Base-by-base conservation (phyloP, 768 basidiomycete species). In the Cystobasidium onofrii region DNA sequence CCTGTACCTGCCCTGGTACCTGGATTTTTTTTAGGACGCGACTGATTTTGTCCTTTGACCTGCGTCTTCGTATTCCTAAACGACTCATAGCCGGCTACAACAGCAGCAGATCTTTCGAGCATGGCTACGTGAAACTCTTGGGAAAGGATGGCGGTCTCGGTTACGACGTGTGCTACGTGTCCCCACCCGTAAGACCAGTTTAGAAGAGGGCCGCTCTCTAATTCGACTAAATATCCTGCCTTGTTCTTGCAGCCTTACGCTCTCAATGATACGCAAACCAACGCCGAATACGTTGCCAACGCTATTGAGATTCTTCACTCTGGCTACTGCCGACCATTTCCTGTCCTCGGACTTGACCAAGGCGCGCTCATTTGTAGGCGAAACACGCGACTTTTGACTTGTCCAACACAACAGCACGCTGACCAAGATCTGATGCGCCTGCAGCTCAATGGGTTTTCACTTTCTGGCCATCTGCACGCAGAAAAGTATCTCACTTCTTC, bases 221-320 rank as follows among this genome's bases (percentile, higher is more conserved):
- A 15, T n/a, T n/a, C n/a, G n/a, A n/a, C n/a, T n/a, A n/a, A n/a
- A n/a, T n/a, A n/a, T n/a, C n/a, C n/a, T n/a, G n/a, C n/a, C n/a
- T n/a, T n/a, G n/a, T n/a, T 25, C 33, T 2, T 36, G 23, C 33
- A 71, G 69, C 69, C 69, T 9, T 71, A 55, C 41, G 61, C 39
- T 25, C 71, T 73, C 39, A 50, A 63, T 27, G 71, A 73, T 27
- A 62, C 46, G 9, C 71, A 73, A 46, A 63, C 34, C 15, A 73
- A 73, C 44, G 71, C 60, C 39, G 71, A 73, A 73, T 73, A 73
- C 41, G 60, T 73, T 25, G 71, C 61, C 20, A 36, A 63, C 27
- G 71, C 71, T 27, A 73, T 46, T 36, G 44, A 73, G 23, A 10
- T 34, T 20, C 36, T 73, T 10, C 39, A 62, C 23, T 29, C 41